Evolutionary conservation across 768 basidiomycete species (phyloP).

Genomic region (Naganishia onofrii): DNA sequence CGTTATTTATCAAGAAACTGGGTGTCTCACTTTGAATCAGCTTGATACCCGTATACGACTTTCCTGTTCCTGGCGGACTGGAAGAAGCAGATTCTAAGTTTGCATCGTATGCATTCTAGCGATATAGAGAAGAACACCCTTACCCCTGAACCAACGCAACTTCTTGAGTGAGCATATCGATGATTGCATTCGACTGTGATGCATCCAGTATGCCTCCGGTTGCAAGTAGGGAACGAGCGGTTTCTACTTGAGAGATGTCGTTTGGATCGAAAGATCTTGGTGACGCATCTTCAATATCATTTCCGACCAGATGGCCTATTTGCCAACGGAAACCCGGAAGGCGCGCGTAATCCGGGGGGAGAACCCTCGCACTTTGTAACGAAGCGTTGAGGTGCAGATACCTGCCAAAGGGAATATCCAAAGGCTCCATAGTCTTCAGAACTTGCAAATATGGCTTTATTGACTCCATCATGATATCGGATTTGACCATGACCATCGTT

Average conservation of each 20-base stretch:
- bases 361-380: not conserved
- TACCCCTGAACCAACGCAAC: not conserved
- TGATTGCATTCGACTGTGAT: not conserved
- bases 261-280: not conserved
- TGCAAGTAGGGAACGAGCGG: not conserved
- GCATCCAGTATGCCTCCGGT: not conserved
- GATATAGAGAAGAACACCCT: not conserved
- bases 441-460: not conserved
- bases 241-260: not conserved
- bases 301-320: not conserved
- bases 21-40: not conserved
- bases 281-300: not conserved
- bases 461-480: not conserved
- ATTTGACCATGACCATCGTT: not conserved
- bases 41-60: not conserved
- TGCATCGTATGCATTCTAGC: not conserved
- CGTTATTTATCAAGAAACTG: not conserved
- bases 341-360: not conserved
- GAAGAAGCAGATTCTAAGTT: not conserved
- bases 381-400: not conserved
- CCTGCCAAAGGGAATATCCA: not conserved
- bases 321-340: not conserved
- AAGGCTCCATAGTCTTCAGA: not conserved
- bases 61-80: not conserved
- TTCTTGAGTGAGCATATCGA: slow-evolving; percentile 3